Evolutionary conservation across 176 grass and related monocot genomes (phyloP), one percentile per base, ranked within the genome.

Genomic region (Phyllostachys edulis): DNA sequence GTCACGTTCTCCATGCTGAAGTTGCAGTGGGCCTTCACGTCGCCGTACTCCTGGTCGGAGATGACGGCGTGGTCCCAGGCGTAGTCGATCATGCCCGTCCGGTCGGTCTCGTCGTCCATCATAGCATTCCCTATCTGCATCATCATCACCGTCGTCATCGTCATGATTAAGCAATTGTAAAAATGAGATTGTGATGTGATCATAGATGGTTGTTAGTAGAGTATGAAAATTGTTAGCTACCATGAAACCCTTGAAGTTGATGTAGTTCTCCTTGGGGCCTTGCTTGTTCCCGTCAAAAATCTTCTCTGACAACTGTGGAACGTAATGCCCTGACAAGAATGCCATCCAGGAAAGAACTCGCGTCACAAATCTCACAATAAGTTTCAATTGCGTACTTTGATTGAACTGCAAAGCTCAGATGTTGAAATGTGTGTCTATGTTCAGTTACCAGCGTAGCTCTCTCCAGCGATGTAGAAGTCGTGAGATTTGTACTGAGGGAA

Each of bases 221-320:
- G 3, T 15, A 2, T 54, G 56, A 3, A 37, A 15, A 21, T 39
- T 46, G 60, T 4, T 34, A 18, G 49, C 14, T 88, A 99, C 86
- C 93, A 99, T 96, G 40, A 99, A 63, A n/a, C 96, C 96, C 82
- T 99, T 99, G 81, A 99, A 94, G 80, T 99, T 99, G 83, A 99
- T 92, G 80, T 71, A 73, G 79, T 85, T 75, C 21, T 94, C 91
- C 86, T 80, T 89, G 55, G 84, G 78, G 0, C 87, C 93, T 12
- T 67, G 72, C 85, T 79, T 92, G 84, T 99, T 99, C 65, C 89
- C 93, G 65, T 99, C 96, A 9, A 92, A 96, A 84, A 99, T 90
- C 83, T 94, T 93, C 80, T 99, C 93, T 0, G 96, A 92, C 6
- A 99, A 86, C 86, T 99, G 89, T 0, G 96, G 96, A 37, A 94